Evolutionary conservation across 768 basidiomycete species (phyloP).

Genomic region (Mrakia frigida): DNA sequence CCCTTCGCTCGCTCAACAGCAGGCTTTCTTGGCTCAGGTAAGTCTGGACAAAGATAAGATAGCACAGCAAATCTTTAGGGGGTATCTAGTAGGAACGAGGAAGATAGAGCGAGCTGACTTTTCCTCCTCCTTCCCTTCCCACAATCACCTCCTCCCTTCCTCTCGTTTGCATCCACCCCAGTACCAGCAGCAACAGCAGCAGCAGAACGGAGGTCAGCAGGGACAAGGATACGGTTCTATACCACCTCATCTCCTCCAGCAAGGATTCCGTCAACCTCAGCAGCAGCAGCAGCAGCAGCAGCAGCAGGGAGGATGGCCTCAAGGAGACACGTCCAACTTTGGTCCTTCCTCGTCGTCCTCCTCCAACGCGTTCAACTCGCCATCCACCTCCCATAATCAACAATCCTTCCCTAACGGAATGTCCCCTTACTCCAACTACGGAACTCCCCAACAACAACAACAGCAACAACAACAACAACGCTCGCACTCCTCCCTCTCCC

Average conservation of each 20-base stretch:
- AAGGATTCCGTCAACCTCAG: background rate
- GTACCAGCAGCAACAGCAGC: background rate
- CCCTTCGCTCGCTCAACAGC: background rate
- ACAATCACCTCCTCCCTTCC: background rate
- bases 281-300: background rate
- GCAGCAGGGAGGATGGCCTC: background rate
- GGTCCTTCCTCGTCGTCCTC: background rate
- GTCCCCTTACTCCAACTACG: background rate
- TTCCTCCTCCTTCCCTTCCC: background rate
- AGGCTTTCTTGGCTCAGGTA: conserved; percentile 13
- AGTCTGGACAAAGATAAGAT: background rate
- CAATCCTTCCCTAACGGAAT: background rate
- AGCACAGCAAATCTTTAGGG: background rate
- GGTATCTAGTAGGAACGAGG: background rate
- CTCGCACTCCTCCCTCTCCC: background rate
- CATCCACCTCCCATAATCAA: background rate
- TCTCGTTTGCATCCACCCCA: background rate
- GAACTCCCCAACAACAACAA: conserved; percentile 3
- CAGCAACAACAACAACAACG: background rate
- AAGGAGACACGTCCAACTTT: background rate
- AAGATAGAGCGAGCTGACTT: background rate
- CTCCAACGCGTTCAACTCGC: background rate
- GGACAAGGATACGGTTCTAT: background rate
- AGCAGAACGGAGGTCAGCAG: conserved; percentile 8
- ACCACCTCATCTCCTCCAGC: conserved; percentile 6